Percentiles rank a stretch among this genome's conserved stretches.
Conservation (phyloP, 805 yeast species). For the Yamadazyma paraphyllophila region DNA sequence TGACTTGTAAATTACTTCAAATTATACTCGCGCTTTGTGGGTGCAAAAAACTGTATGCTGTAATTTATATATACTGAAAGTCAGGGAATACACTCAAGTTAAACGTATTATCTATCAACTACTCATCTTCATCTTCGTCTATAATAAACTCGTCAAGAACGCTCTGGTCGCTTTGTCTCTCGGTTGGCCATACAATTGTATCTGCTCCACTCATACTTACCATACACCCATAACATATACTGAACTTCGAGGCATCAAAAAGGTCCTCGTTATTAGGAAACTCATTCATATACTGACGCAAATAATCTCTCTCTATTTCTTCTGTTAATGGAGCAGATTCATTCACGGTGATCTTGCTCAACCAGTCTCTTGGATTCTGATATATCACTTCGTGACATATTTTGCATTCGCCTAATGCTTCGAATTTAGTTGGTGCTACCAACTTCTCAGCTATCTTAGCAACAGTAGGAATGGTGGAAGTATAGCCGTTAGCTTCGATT, state of each 20-base stretch:
- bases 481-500: constrained; percentile 71
- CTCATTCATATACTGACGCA: constrained; percentile 14
- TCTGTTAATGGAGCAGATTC: constrained; percentile 49
- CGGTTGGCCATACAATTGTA: constrained; percentile 32
- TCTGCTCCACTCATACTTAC: constrained; percentile 51
- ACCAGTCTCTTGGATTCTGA: constrained; percentile 63
- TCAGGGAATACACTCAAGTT: too few species aligned
- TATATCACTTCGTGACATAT: constrained; percentile 57
- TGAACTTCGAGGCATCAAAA: constrained; percentile 5
- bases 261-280: constrained; percentile 1
- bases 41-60: constrained; percentile 1
- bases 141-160: constrained; percentile 50
- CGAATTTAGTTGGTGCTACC: constrained; percentile 41
- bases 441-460: constrained; percentile 85
- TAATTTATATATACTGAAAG: too few species aligned
- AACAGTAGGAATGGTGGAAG: constrained; percentile 89
- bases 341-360: constrained; percentile 62
- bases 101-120: background rate
- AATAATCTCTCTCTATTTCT: constrained; percentile 37
- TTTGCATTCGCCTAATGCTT: constrained; percentile 36
- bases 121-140: constrained; percentile 5
- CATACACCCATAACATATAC: constrained; percentile 73
- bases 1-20: too few species aligned
- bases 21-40: constrained; percentile 3
- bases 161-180: constrained; percentile 17